Conservation (phyloP, 495 filamentous ascomycete species). For the Tuber indicum region DNA sequence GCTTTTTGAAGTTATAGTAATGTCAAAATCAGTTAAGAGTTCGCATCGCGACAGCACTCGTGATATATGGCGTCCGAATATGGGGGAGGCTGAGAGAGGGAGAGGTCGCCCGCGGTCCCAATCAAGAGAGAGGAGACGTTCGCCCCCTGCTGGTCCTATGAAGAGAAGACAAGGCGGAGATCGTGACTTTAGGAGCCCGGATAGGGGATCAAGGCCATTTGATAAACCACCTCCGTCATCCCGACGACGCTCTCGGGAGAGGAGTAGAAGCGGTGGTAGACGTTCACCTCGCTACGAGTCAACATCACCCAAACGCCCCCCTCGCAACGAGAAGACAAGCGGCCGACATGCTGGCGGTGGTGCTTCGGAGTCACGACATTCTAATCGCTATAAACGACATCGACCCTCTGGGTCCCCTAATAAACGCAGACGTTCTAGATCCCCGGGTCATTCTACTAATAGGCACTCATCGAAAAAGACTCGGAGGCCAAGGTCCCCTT, state of each 20-base stretch:
- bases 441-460: slow-evolving; percentile 36
- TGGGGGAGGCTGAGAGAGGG: slow-evolving; percentile 32
- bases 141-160: slow-evolving; percentile 23
- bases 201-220: slow-evolving; percentile 30
- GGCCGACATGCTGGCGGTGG: slow-evolving; percentile 29
- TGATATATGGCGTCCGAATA: slow-evolving; percentile 34
- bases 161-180: slow-evolving; percentile 36
- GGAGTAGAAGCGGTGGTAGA: slow-evolving; percentile 39
- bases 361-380: slow-evolving; percentile 37
- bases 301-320: slow-evolving; percentile 32
- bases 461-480: slow-evolving; percentile 33
- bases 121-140: slow-evolving; percentile 37
- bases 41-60: slow-evolving; percentile 31
- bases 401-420: slow-evolving; percentile 35
- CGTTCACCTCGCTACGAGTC: slow-evolving; percentile 33
- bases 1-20: not conserved
- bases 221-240: slow-evolving; percentile 27
- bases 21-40: not conserved
- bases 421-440: slow-evolving; percentile 39
- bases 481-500: slow-evolving; percentile 34
- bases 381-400: slow-evolving; percentile 37
- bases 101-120: slow-evolving; percentile 35
- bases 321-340: slow-evolving; percentile 22
- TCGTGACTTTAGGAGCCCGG: slow-evolving; percentile 34
- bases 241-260: slow-evolving; percentile 34